Conservation (phyloP, 805 yeast genomes). For the Candida dajiaensis region DNA sequence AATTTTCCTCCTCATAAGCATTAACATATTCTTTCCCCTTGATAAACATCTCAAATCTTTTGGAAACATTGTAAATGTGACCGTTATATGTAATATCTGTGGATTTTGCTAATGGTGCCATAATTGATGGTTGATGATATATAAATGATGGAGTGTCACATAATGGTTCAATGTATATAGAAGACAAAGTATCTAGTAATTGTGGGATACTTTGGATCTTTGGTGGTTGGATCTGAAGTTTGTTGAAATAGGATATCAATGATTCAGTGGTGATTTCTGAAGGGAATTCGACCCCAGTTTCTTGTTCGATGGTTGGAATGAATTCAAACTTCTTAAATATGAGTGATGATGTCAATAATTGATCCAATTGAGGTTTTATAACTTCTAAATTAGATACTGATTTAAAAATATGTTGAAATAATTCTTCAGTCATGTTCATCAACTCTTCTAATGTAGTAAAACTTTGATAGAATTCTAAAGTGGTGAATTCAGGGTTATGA, state of each 20-base stretch:
- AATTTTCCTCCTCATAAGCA: constrained; percentile 95
- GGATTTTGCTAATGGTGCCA: constrained; percentile 89
- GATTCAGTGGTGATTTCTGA: constrained; percentile 31
- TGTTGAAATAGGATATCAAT: constrained; percentile 35
- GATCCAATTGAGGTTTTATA: constrained; percentile 5
- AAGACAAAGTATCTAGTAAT: constrained; percentile 59
- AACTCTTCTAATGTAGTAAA: constrained; percentile 62
- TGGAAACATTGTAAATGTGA: constrained; percentile 38
- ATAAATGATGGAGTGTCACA: constrained; percentile 66
- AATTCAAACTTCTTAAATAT: constrained; percentile 51
- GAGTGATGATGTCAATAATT: background rate
- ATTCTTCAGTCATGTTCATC: constrained; percentile 54
- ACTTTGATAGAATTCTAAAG: constrained; percentile 82
- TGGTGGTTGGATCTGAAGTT: constrained; percentile 25
- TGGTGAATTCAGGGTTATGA: constrained; percentile 91
- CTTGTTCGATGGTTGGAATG: constrained; percentile 51
- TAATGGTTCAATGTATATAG: constrained; percentile 57
- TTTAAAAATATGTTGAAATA: constrained; percentile 39
- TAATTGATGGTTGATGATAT: constrained; percentile 72
- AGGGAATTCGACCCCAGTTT: constrained; percentile 48
- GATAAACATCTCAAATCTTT: constrained; percentile 81
- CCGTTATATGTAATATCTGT: constrained; percentile 24
- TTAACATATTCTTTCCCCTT: constrained; percentile 77
- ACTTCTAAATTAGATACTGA: constrained; percentile 21
- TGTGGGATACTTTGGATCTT: constrained; percentile 45